Conservation (phyloP, 2,329 filamentous ascomycete species). For the Exophiala dermatitidis region DNA sequence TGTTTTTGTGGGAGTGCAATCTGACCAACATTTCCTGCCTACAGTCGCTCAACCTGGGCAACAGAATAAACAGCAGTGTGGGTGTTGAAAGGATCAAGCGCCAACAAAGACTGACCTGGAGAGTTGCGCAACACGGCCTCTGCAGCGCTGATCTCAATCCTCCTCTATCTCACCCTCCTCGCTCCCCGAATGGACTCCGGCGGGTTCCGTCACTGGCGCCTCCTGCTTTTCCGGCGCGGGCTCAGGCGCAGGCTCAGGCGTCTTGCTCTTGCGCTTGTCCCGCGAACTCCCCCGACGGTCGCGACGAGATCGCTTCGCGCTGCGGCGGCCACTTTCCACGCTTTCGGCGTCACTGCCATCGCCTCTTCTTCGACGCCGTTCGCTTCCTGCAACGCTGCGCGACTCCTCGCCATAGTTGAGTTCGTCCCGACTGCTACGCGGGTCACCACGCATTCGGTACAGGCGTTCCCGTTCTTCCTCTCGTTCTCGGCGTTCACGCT, state of each 20-base stretch:
- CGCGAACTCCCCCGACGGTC: slow-evolving; percentile 33
- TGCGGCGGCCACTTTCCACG: slow-evolving; percentile 46
- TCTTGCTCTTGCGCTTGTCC: slow-evolving; percentile 55
- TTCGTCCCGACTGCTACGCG: slow-evolving; percentile 73
- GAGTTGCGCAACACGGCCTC: background rate
- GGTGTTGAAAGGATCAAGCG: background rate
- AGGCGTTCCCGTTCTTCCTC: slow-evolving; percentile 84
- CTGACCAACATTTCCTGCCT: background rate
- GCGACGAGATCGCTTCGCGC: slow-evolving; percentile 50
- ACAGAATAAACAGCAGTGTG: slow-evolving; percentile 1
- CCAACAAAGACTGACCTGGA: slow-evolving; percentile 17
- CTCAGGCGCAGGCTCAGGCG: slow-evolving; percentile 24
- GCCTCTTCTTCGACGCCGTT: slow-evolving; percentile 65
- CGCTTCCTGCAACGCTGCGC: slow-evolving; percentile 50
- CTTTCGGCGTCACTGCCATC: slow-evolving; percentile 65
- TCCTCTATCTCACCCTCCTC: slow-evolving; percentile 99
- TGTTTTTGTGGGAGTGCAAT: background rate
- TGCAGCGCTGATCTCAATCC: slow-evolving; percentile 33
- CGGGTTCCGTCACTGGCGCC: slow-evolving; percentile 45
- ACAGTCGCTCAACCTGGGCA: background rate
- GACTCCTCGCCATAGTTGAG: slow-evolving; percentile 79
- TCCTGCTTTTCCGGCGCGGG: slow-evolving; percentile 30
- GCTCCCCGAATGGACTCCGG: slow-evolving; percentile 71
- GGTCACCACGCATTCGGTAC: slow-evolving; percentile 74
- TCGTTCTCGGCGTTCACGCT: slow-evolving; percentile 76